phyloP scores from a whole-genome alignment of 2,329 filamentous ascomycete species.

The Sclerotiophoma versabilis region DNA sequence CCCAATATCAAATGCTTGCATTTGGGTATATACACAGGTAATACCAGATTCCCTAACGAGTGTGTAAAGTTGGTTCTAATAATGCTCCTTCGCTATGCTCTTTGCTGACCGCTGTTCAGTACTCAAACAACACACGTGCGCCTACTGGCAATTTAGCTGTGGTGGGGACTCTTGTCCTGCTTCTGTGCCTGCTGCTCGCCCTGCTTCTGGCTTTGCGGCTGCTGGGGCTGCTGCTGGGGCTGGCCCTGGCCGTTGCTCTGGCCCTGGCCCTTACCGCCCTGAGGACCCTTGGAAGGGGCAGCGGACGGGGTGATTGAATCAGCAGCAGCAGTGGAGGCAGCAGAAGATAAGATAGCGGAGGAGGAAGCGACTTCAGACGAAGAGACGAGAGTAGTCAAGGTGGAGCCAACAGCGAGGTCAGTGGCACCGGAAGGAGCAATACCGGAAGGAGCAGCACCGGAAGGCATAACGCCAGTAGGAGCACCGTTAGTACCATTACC shows the following conservation, averaged over 20 bases:
- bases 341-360: conserved; percentile 1
- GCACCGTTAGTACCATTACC: conserved; percentile 13
- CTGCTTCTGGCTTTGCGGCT: conserved; percentile 7
- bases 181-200: conserved; percentile 6
- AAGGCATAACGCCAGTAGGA: conserved; percentile 3
- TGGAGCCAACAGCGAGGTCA: conserved; percentile 9
- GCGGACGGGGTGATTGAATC: background rate
- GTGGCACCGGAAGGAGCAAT: background rate
- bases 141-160: background rate
- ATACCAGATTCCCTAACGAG: conserved; percentile 21
- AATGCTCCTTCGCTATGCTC: conserved; percentile 12
- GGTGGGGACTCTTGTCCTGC: background rate
- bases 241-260: conserved; percentile 6
- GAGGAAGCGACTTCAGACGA: conserved; percentile 4
- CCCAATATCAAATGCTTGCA: conserved; percentile 11
- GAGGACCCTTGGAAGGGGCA: conserved; percentile 5
- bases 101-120: conserved; percentile 14
- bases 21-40: conserved; percentile 24
- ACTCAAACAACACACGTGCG: background rate
- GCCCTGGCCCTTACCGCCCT: conserved; percentile 2
- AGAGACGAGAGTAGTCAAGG: conserved; percentile 13
- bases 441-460: conserved; percentile 1
- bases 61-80: conserved; percentile 21
- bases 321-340: background rate
- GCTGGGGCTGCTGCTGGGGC: conserved; percentile 8